Base-by-base conservation (phyloP, 306 rosid species). In the Sicyos edulis region DNA sequence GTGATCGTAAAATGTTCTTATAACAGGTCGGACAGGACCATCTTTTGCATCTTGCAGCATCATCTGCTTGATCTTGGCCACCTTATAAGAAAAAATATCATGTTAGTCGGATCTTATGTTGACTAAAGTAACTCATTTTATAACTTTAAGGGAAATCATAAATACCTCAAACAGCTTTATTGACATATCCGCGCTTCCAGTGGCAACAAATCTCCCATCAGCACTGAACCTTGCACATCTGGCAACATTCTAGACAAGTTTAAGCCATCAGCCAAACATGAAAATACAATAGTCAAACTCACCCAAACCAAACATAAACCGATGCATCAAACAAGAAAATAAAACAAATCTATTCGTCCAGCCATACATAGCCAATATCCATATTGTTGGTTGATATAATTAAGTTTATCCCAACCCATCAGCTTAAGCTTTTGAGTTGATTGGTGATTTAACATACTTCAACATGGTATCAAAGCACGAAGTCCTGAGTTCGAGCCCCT, bases 211-310 rank as follows among this genome's bases (percentile, higher is more conserved):
- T 77, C 81, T 85, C 80, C 98, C 96, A 65, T 92, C 96, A 57
- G 87, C 88, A 80, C 96, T 88, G 86, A 90, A 92, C 77, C 86
- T 84, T 58, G 96, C 96, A 87, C 96, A 92, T 85, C 98, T 90
- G 83, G 88, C 98, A 78, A 90, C 81, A 86, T 90, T 92, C 96
- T 92, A 87, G 82, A 88, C 26, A 84, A 78, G 70, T 78, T 85
- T 68, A 84, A 82, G 73, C 74, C 71, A 81, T 84, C 81, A 91
- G 86, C 29, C 45, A 55, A 65, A 54, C 6, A 50, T 37, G 67
- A 45, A 53, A 40, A 37, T 70, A 60, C 8, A 32, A 52, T 10
- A 74, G 19, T 42, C 53, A 42, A 11, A 64, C 71, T 42, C 70
- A 5, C 3, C 9, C 71, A 42, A 40, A 44, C 71, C 44, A 37